Conservation (phyloP, 2,329 filamentous ascomycete species). For the Microcera coccophila region DNA sequence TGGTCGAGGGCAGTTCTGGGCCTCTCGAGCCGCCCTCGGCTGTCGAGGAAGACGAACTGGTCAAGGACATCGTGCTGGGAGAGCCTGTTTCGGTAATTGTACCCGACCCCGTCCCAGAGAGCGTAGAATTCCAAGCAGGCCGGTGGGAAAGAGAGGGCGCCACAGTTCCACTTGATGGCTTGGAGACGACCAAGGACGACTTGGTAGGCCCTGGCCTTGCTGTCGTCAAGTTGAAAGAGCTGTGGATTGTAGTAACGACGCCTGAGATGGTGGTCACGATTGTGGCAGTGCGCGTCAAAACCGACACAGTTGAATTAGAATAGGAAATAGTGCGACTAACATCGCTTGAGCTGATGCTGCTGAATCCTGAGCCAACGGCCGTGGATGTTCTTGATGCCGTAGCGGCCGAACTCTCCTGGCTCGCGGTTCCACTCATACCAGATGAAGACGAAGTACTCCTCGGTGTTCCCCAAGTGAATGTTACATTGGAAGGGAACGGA, state of each 20-base stretch:
- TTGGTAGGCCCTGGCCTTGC: slow-evolving; percentile 5
- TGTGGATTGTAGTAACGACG: slow-evolving; percentile 4
- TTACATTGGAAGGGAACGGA: slow-evolving; percentile 4
- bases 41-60: no score
- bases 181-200: slow-evolving; percentile 1
- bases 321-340: slow-evolving; percentile 11
- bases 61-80: slow-evolving; percentile 1
- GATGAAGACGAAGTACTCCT: slow-evolving; percentile 1
- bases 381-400: slow-evolving; percentile 1
- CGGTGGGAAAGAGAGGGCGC: slow-evolving; percentile 4
- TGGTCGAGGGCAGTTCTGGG: slow-evolving; percentile 1
- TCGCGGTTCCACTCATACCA: not conserved
- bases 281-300: slow-evolving; percentile 3
- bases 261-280: slow-evolving; percentile 3
- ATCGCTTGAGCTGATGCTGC: slow-evolving; percentile 5
- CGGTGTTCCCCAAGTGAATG: slow-evolving; percentile 8
- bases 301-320: slow-evolving; percentile 13
- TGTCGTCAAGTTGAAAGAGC: slow-evolving; percentile 7
- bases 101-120: slow-evolving; percentile 4
- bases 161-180: not conserved
- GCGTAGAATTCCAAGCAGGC: slow-evolving; percentile 6
- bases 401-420: not conserved
- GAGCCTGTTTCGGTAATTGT: slow-evolving; percentile 1
- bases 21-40: slow-evolving; percentile 10
- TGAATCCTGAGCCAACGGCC: slow-evolving; percentile 5